Evolutionary conservation across 2,329 filamentous ascomycete genomes (phyloP).

Genomic region (Periglandula ipomoeae): DNA sequence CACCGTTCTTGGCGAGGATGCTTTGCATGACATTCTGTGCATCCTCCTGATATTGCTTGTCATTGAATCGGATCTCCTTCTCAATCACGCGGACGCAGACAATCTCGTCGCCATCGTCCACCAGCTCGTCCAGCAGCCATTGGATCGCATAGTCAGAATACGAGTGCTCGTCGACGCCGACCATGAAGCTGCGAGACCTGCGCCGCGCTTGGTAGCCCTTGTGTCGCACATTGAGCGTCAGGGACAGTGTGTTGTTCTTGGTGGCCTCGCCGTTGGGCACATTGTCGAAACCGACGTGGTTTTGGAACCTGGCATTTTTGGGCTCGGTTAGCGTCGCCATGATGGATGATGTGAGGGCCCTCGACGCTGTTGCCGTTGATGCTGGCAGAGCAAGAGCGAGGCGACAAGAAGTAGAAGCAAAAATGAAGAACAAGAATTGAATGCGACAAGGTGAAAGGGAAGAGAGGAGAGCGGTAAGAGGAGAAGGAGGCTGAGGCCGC

Average conservation of each 20-base stretch:
- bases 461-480: background rate
- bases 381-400: background rate
- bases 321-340: constrained; percentile 37
- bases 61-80: constrained; percentile 63
- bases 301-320: constrained; percentile 42
- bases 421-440: no score
- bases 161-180: constrained; percentile 81
- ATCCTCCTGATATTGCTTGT: constrained; percentile 65
- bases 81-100: constrained; percentile 85
- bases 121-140: constrained; percentile 85
- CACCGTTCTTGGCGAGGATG: constrained; percentile 69
- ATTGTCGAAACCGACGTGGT: constrained; percentile 54
- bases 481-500: background rate
- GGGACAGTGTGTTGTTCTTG: constrained; percentile 53
- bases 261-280: constrained; percentile 48
- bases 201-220: constrained; percentile 75
- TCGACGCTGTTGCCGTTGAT: background rate
- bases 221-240: constrained; percentile 80
- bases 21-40: constrained; percentile 65
- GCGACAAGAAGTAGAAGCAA: background rate
- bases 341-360: constrained; percentile 6
- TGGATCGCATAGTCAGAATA: constrained; percentile 89
- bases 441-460: background rate
- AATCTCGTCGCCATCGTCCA: constrained; percentile 89
- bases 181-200: constrained; percentile 79